phyloP scores from a whole-genome alignment of 2,329 filamentous ascomycete genomes.

The Paraphoma chrysanthemicola region DNA sequence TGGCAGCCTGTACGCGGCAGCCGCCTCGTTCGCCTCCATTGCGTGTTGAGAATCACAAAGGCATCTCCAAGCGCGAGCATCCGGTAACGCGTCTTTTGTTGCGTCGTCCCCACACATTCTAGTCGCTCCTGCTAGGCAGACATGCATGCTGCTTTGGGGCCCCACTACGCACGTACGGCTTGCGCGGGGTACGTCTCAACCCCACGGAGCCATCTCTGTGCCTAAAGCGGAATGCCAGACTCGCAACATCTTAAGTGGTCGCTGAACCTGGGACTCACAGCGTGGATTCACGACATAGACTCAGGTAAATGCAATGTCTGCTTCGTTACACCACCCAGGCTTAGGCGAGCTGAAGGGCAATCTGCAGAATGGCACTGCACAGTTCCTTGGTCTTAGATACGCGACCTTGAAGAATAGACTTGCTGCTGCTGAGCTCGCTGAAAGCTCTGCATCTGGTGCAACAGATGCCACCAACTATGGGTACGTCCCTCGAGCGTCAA shows the following conservation, averaged over 20 bases:
- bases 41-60: not conserved
- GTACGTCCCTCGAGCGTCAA: constrained; percentile 23
- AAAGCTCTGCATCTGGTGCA: constrained; percentile 23
- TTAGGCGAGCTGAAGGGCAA: constrained; percentile 38
- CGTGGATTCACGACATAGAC: no score
- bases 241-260: not conserved
- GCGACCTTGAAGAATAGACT: constrained; percentile 48
- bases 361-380: constrained; percentile 29
- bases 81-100: not conserved
- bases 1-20: constrained; percentile 6
- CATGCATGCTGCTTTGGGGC: not conserved
- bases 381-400: constrained; percentile 50
- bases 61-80: no score
- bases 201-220: constrained; percentile 4
- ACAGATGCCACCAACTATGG: constrained; percentile 47
- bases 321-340: constrained; percentile 24
- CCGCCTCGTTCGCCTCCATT: not conserved
- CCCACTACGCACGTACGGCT: constrained; percentile 2
- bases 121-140: not conserved
- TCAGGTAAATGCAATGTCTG: constrained; percentile 22
- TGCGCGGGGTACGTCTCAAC: not conserved
- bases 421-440: constrained; percentile 39
- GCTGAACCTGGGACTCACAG: no score
- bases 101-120: not conserved
- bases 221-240: not conserved